Base-by-base conservation (phyloP, 2,329 filamentous ascomycete genomes). In the Ophiostoma angusticollis region DNA sequence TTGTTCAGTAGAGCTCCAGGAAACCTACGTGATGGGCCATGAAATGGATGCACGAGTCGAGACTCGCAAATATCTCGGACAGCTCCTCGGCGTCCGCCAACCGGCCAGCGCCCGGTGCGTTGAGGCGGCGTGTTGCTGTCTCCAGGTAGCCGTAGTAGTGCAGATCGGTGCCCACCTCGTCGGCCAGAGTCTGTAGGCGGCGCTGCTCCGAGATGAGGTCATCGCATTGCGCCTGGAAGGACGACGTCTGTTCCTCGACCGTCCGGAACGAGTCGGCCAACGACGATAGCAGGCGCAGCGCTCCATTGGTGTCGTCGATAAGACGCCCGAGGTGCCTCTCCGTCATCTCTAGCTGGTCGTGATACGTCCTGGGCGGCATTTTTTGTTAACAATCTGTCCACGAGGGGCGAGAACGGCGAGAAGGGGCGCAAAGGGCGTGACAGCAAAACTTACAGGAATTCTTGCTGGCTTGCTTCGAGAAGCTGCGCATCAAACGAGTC, bases 81-180 rank as follows among this genome's bases (percentile, higher is more conserved):
- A 96, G 95, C 31, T 83, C 81, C 36, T 80, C 78, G 41, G 80
- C 80, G 32, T 87, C 81, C 13, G 95, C 87, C 40, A 94, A 68
- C 41, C 80, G 85, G 35, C 84, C 79, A 16, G 89, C 87, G 1
- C 87, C 86, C 0, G 91, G 87, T 1, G 87, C 87, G 63, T 96
- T 96, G 42, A 98, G 73, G 12, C 86, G 74, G 40, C 87, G 74
- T 0, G 86, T 94, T 44, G 89, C 86, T 33, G 80, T 86, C 47
- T 98, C 91, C 6, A 98, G 70, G 54, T 94, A 95, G 16, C 82
- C 76, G 58, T 98, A 98, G 59, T 93, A 95, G 54, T 87, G 79
- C n/a, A 95, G 65, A 50, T 95, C 93, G 18, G 84, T 82, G 19
- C 84, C 80, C 41, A 98, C 80, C 42, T 86, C 80, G 48, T 93